Conservation (phyloP, 1,284 basidiomycete species). For the Phellinidium pouzarii region DNA sequence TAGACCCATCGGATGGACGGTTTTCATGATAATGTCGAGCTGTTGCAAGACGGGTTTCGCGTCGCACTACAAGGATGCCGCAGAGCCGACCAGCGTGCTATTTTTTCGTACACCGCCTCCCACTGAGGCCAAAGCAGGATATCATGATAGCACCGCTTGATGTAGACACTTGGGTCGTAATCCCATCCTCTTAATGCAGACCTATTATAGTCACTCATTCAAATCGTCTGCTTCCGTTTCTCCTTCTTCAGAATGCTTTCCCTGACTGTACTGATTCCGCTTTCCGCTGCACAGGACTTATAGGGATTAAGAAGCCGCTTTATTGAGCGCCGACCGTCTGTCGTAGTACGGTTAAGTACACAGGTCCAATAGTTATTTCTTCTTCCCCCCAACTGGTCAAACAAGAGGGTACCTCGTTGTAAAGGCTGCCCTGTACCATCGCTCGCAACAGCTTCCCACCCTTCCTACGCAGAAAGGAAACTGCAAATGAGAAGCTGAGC, state of each 20-base stretch:
- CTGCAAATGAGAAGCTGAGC: constrained; percentile 1
- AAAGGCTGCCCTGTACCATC: neutral
- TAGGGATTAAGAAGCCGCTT: neutral
- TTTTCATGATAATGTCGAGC: no score
- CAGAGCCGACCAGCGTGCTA: no score
- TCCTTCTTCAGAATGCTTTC: neutral
- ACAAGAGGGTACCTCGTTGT: neutral
- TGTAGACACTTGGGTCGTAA: no score
- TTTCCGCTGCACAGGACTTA: neutral
- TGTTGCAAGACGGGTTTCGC: no score
- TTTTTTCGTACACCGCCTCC: no score
- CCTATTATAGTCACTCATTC: no score
- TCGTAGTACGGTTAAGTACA: neutral
- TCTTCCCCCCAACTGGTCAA: neutral
- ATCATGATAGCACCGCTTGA: no score
- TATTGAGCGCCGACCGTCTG: neutral
- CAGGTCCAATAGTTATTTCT: neutral
- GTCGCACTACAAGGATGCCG: no score
- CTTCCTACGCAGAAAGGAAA: neutral
- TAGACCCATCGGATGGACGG: no score
- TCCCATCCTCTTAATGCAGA: no score
- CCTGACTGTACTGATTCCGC: neutral
- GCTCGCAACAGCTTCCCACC: neutral
- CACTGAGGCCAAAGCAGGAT: no score
- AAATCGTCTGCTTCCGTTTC: neutral